A percentile compares a stretch with the other conserved stretches of the same genome.
phyloP scores from a whole-genome alignment of 169 alveolate genomes.

The Nephromyces sp. region DNA sequence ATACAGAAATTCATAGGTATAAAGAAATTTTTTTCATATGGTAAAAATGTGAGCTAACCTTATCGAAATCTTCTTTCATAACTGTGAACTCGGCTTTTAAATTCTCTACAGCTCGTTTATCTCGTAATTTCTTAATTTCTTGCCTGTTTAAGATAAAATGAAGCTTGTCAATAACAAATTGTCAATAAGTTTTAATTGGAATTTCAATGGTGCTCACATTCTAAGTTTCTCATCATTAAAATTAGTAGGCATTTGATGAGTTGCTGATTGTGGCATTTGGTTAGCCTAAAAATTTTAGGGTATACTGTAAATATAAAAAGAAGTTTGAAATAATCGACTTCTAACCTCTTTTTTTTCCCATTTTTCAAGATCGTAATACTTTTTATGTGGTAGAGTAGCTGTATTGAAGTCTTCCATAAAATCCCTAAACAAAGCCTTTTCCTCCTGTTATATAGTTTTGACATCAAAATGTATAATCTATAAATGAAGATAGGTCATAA shows the following conservation, averaged over 20 bases:
- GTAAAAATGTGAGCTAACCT: neutral
- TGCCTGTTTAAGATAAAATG: neutral
- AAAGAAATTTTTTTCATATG: neutral
- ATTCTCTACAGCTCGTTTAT: neutral
- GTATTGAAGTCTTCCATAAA: conserved; percentile 48
- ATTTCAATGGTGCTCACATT: neutral
- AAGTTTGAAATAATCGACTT: neutral
- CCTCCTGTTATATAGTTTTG: conserved; percentile 28
- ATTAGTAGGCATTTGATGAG: too few species aligned
- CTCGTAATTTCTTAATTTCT: neutral
- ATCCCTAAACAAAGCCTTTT: conserved; percentile 40
- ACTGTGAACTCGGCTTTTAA: neutral
- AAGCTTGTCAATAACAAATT: neutral
- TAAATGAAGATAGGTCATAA: neutral
- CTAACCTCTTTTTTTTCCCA: conserved; percentile 30
- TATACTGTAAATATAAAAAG: neutral
- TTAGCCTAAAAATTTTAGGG: neutral
- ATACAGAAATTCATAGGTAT: neutral
- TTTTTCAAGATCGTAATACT: conserved; percentile 36
- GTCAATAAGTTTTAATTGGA: neutral
- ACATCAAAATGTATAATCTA: neutral
- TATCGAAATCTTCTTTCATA: neutral
- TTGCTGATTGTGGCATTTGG: too few species aligned
- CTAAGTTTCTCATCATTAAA: neutral
- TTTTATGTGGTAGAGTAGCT: conserved; percentile 47